Conservation (phyloP, 257 asterid species). For the Salvia hispanica region DNA sequence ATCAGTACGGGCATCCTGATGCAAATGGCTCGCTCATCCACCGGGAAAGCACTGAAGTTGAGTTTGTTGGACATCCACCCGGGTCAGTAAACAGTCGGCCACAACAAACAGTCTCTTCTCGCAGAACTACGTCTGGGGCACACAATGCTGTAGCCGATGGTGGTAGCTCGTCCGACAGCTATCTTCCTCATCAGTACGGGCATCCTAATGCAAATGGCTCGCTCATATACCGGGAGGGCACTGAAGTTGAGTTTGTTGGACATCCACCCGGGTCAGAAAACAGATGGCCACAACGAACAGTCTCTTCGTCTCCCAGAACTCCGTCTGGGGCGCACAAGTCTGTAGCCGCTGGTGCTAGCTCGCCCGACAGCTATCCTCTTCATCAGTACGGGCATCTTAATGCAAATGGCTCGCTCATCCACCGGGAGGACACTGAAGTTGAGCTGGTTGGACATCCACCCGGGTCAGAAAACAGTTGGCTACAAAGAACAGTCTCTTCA, state of each 20-base stretch:
- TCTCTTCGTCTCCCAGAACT: slow-evolving; percentile 36
- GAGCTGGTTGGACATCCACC: slow-evolving; percentile 36
- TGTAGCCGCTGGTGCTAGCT: neutral
- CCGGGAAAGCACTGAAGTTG: slow-evolving; percentile 45
- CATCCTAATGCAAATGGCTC: slow-evolving; percentile 35
- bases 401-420: slow-evolving; percentile 37
- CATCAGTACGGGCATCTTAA: slow-evolving; percentile 38
- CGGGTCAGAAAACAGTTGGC: slow-evolving; percentile 37
- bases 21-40: slow-evolving; percentile 38
- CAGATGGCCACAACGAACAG: slow-evolving; percentile 38
- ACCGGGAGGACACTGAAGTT: slow-evolving; percentile 44
- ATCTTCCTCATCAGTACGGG: slow-evolving; percentile 48
- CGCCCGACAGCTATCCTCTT: slow-evolving; percentile 42
- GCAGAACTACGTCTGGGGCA: slow-evolving; percentile 34
- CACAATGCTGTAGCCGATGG: no score
- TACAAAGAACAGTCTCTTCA: slow-evolving; percentile 34
- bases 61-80: slow-evolving; percentile 32
- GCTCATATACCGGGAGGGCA: slow-evolving; percentile 41
- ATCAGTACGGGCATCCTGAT: slow-evolving; percentile 35
- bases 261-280: slow-evolving; percentile 32
- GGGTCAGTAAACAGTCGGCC: slow-evolving; percentile 38
- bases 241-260: slow-evolving; percentile 40
- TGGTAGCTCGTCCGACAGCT: slow-evolving; percentile 29
- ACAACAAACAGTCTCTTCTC: slow-evolving; percentile 35
- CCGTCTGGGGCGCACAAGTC: slow-evolving; percentile 37